These are phyloP conservation scores for Cercospora citrullina DNA, from an alignment of 2,329 filamentous ascomycete genomes.

Conservation along the genomic window DNA sequence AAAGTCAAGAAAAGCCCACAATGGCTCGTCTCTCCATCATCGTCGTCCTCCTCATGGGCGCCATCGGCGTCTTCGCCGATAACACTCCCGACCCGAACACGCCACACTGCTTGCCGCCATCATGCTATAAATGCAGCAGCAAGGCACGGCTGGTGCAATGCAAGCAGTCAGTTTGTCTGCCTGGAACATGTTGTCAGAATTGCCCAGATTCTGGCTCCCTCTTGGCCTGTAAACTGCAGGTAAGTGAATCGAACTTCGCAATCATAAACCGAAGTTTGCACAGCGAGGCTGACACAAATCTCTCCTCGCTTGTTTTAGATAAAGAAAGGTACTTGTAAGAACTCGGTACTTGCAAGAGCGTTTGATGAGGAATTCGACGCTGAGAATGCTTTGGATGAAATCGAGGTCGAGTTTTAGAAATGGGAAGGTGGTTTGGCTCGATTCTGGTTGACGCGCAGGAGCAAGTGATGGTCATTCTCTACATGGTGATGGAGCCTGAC, in stretches of 20 bases:
- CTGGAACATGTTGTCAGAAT: background rate
- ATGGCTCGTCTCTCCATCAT: background rate
- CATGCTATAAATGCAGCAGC: background rate
- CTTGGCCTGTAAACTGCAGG: background rate
- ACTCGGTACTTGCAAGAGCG: background rate
- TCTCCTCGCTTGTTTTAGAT: background rate
- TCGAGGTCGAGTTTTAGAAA: background rate
- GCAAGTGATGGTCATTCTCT: background rate
- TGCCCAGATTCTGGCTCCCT: fast-evolving
- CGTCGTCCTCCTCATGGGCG: background rate
- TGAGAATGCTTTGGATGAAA: background rate
- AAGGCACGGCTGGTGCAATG: background rate
- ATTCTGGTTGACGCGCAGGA: no score
- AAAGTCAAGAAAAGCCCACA: background rate
- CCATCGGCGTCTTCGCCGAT: no score
- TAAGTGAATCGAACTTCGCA: background rate
- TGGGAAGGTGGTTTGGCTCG: background rate
- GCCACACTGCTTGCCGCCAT: background rate
- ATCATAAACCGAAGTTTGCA: background rate
- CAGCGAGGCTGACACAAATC: background rate
- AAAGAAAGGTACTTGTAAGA: no score
- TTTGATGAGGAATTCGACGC: background rate
- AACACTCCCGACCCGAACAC: no score
- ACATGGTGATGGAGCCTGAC: background rate
- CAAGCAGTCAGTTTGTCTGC: background rate